A percentile compares a stretch with the other conserved stretches of the same genome.
Evolutionary conservation across 495 filamentous ascomycete genomes (phyloP).

Genomic region (Trichoderma asperelloides): DNA sequence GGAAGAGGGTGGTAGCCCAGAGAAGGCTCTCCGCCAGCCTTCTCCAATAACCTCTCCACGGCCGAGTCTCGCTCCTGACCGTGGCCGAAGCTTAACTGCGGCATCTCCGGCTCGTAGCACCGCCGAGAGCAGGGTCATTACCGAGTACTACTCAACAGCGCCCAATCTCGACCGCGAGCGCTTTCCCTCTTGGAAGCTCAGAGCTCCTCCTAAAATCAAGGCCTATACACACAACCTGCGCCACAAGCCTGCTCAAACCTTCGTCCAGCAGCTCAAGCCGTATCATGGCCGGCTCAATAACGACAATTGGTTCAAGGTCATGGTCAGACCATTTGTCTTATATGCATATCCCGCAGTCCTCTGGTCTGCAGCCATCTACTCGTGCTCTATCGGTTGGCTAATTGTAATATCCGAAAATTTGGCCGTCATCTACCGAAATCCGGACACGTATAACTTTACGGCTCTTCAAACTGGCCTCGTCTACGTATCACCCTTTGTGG

Average conservation of each 20-base stretch:
- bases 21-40: neutral
- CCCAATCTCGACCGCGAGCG: slow-evolving; percentile 14
- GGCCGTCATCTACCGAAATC: slow-evolving; percentile 61
- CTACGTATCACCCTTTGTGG: slow-evolving; percentile 84
- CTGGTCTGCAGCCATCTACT: slow-evolving; percentile 82
- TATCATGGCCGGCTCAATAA: slow-evolving; percentile 70
- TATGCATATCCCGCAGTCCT: slow-evolving; percentile 83
- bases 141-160: slow-evolving; percentile 1
- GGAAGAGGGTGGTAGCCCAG: neutral
- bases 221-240: slow-evolving; percentile 55
- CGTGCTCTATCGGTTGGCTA: slow-evolving; percentile 88
- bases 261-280: slow-evolving; percentile 56
- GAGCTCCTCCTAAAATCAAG: slow-evolving; percentile 18
- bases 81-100: neutral
- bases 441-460: slow-evolving; percentile 63
- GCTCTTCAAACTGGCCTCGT: slow-evolving; percentile 74
- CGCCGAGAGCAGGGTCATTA: neutral
- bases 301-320: slow-evolving; percentile 72
- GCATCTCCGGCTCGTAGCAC: neutral
- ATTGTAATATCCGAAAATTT: slow-evolving; percentile 87
- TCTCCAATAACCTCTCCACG: neutral
- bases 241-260: slow-evolving; percentile 53
- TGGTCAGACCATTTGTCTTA: slow-evolving; percentile 71
- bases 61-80: neutral
- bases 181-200: slow-evolving; percentile 22